Conservation (phyloP, 768 basidiomycete genomes). For the Clavulina sp. region DNA sequence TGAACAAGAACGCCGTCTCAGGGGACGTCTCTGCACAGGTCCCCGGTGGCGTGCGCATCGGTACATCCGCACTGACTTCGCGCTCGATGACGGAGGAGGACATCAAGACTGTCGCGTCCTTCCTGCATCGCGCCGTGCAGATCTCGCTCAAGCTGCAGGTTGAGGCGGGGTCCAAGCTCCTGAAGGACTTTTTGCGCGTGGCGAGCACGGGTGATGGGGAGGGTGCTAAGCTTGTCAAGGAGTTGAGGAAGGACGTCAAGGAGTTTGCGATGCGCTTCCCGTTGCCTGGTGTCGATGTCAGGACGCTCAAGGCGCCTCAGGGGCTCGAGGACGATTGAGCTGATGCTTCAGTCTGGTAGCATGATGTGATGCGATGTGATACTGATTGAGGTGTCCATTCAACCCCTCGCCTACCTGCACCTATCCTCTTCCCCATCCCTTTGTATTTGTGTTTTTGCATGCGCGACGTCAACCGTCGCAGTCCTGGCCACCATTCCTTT, state of each 20-base stretch:
- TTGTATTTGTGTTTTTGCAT: not conserved
- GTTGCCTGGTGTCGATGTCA: conserved; percentile 63
- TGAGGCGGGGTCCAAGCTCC: conserved; percentile 83
- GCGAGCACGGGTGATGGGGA: conserved; percentile 49
- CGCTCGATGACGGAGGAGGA: conserved; percentile 83
- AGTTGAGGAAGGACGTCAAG: conserved; percentile 64
- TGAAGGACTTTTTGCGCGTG: conserved; percentile 87
- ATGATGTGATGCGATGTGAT: conserved; percentile 4
- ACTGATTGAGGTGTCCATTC: not conserved
- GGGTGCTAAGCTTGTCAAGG: conserved; percentile 50
- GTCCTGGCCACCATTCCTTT: not conserved
- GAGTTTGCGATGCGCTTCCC: conserved; percentile 79
- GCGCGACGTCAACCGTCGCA: not conserved
- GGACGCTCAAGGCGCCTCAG: conserved; percentile 19
- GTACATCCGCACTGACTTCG: conserved; percentile 85
- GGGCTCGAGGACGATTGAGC: conserved; percentile 14
- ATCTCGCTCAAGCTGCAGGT: conserved; percentile 78
- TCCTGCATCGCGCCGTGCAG: conserved; percentile 90
- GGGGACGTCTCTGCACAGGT: conserved; percentile 91
- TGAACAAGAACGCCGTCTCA: conserved; percentile 96
- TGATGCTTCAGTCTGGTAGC: too few species aligned
- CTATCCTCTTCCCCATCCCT: not conserved
- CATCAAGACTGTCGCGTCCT: conserved; percentile 69
- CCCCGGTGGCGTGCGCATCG: conserved; percentile 93
- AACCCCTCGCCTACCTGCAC: not conserved